Percentiles rank a stretch among this genome's conserved stretches.
These are phyloP conservation scores for Cenchrus fungigraminus DNA, from an alignment of 176 grass and related monocot species.

Conservation along the genomic window DNA sequence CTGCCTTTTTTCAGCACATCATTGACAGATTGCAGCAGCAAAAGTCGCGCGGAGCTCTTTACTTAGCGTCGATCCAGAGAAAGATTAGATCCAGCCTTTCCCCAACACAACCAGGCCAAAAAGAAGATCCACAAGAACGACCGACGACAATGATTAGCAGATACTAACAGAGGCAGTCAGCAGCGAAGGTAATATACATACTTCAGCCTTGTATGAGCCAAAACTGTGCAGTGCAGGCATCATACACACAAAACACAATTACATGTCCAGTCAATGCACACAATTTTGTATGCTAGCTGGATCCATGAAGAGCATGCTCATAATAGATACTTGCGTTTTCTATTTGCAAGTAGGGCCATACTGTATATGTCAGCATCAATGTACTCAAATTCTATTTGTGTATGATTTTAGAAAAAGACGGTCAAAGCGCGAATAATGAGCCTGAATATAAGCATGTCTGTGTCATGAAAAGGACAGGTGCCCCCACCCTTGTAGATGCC, in stretches of 20 bases:
- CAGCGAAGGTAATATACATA: background rate
- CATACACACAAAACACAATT: background rate
- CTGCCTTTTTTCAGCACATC: slow-evolving; percentile 38
- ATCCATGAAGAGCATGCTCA: background rate
- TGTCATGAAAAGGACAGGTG: slow-evolving; percentile 48
- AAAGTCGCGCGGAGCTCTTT: background rate
- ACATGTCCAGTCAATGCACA: background rate
- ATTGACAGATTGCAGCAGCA: slow-evolving; percentile 31
- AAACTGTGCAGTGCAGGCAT: background rate
- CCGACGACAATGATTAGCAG: slow-evolving; percentile 40
- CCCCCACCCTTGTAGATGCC: background rate
- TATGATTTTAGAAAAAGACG: slow-evolving; percentile 21
- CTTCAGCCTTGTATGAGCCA: too few species aligned
- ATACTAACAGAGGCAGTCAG: background rate
- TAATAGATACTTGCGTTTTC: background rate
- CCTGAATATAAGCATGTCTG: slow-evolving; percentile 47
- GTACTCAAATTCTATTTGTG: slow-evolving; percentile 22
- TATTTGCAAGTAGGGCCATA: slow-evolving; percentile 7
- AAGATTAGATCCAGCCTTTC: slow-evolving; percentile 33
- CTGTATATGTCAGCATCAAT: slow-evolving; percentile 33
- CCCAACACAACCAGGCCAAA: slow-evolving; percentile 31
- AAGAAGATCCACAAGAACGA: slow-evolving; percentile 36
- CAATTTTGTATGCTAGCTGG: background rate
- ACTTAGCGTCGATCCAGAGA: slow-evolving; percentile 30
- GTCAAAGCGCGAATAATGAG: slow-evolving; percentile 52